Conservation (phyloP, 2,329 filamentous ascomycete genomes). For the Colletotrichum euphorbiae region DNA sequence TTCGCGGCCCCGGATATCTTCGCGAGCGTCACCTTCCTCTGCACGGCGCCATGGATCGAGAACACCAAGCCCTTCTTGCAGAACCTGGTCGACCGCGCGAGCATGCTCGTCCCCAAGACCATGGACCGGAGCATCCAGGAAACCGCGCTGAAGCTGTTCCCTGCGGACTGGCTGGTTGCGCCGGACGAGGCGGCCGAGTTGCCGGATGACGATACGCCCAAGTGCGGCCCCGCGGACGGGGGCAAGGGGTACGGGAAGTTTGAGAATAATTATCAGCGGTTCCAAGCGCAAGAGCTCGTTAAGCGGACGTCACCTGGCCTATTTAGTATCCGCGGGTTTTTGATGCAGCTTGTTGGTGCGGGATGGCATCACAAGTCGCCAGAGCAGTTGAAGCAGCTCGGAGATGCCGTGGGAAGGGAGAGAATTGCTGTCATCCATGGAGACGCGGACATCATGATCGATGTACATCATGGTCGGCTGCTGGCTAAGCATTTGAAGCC, state of each 20-base stretch:
- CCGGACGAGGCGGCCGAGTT: conserved; percentile 68
- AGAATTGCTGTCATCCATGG: conserved; percentile 85
- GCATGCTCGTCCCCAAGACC: conserved; percentile 75
- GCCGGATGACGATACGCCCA: conserved; percentile 58
- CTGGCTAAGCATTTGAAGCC: conserved; percentile 75
- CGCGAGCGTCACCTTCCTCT: conserved; percentile 68
- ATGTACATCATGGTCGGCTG: conserved; percentile 74
- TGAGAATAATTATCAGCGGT: conserved; percentile 82
- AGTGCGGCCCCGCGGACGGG: conserved; percentile 48
- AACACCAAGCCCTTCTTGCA: conserved; percentile 72
- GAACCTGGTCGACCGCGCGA: conserved; percentile 69
- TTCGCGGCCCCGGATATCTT: conserved; percentile 64
- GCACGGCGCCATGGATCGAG: conserved; percentile 70
- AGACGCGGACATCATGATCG: conserved; percentile 81
- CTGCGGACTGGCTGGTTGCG: conserved; percentile 68
- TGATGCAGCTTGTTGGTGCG: conserved; percentile 82
- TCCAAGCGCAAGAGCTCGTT: conserved; percentile 80
- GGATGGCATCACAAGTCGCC: conserved; percentile 82
- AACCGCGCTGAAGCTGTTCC: conserved; percentile 75
- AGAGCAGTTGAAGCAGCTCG: conserved; percentile 73
- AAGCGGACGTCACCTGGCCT: conserved; percentile 72
- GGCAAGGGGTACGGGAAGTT: conserved; percentile 64
- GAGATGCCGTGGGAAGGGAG: conserved; percentile 75
- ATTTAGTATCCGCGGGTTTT: conserved; percentile 76
- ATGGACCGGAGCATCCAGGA: conserved; percentile 74